These are phyloP conservation scores for Solanum pennellii DNA, from an alignment of 257 asterid species.

Conservation along the genomic window DNA sequence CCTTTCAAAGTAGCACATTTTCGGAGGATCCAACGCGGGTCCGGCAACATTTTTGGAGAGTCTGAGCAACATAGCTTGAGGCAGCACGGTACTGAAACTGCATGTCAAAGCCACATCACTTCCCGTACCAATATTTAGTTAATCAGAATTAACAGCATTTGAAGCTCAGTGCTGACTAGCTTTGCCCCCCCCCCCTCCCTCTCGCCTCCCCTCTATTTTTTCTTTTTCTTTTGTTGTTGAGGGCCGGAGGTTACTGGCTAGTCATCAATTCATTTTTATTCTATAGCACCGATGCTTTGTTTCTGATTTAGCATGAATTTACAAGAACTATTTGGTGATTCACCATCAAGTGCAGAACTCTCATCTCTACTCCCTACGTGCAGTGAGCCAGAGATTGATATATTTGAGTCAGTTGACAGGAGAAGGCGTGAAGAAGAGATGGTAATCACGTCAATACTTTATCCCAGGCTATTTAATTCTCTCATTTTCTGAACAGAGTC, in stretches of 20 bases:
- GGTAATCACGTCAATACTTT: conserved; percentile 35
- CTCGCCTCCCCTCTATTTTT: background rate
- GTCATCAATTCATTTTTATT: background rate
- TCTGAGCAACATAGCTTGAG: background rate
- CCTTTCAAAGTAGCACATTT: background rate
- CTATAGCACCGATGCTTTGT: background rate
- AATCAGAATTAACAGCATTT: background rate
- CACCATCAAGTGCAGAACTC: background rate
- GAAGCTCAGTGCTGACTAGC: background rate
- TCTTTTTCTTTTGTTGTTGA: background rate
- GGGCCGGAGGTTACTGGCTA: background rate
- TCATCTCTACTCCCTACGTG: background rate
- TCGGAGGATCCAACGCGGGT: background rate
- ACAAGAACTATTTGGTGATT: background rate
- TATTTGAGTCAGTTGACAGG: conserved; percentile 83
- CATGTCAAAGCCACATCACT: background rate
- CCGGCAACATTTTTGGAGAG: background rate
- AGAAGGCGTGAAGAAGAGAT: conserved; percentile 67
- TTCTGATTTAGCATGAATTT: background rate
- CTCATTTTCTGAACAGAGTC: background rate
- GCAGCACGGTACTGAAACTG: background rate
- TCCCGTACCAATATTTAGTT: background rate
- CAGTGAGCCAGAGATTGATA: conserved; percentile 93
- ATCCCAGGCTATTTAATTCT: background rate
- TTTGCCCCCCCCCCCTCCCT: background rate